Evolutionary conservation across 1,284 basidiomycete genomes (phyloP).

Genomic region (Trametes sp.): DNA sequence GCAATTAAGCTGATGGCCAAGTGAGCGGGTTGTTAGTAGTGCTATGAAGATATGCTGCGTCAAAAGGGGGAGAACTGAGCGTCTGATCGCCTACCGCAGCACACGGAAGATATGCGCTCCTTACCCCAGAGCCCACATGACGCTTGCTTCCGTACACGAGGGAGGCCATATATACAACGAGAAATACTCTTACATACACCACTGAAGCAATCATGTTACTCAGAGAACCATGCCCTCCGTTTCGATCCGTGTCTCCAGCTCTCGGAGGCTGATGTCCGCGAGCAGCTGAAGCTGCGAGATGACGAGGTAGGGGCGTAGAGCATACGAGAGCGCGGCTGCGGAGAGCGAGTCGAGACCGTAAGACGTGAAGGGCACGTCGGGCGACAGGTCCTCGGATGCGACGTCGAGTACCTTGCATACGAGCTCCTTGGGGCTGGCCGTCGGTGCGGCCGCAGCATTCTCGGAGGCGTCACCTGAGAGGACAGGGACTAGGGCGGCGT

Average conservation of each 20-base stretch:
- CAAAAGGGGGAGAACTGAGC: background rate
- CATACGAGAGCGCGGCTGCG: constrained; percentile 45
- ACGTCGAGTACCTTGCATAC: constrained; percentile 42
- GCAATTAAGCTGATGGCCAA: no score
- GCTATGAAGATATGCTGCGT: no score
- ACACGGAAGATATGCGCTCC: background rate
- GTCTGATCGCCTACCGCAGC: background rate
- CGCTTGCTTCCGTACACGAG: no score
- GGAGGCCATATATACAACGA: no score
- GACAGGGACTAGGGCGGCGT: constrained; percentile 34
- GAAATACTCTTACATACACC: no score
- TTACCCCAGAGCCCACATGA: no score
- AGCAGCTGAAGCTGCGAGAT: constrained; percentile 50
- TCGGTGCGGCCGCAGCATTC: background rate
- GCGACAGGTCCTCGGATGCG: constrained; percentile 42
- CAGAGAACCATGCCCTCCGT: background rate
- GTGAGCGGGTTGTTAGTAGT: no score
- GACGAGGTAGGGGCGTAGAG: constrained; percentile 40
- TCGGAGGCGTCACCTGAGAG: background rate
- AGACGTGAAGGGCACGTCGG: constrained; percentile 48
- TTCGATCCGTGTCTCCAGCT: constrained; percentile 42
- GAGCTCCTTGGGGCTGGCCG: constrained; percentile 14
- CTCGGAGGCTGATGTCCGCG: constrained; percentile 39
- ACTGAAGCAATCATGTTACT: no score
- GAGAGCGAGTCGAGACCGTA: constrained; percentile 53